These are phyloP conservation scores for Apiosordaria backusii DNA, from an alignment of 495 filamentous ascomycete species.

Conservation along the genomic window DNA sequence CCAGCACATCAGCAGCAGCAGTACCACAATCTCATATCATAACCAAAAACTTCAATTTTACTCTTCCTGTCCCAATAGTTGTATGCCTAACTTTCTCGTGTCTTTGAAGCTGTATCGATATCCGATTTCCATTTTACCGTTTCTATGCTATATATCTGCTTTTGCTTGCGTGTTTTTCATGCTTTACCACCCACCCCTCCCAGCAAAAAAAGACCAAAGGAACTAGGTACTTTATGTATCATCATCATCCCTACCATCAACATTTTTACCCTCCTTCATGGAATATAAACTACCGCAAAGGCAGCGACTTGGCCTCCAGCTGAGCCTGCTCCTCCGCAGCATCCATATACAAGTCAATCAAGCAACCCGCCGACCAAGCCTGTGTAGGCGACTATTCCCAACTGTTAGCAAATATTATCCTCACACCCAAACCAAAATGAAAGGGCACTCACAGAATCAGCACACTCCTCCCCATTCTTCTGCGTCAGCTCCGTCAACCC, in stretches of 20 bases:
- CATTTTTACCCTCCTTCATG: not conserved
- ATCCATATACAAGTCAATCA: slow-evolving; percentile 94
- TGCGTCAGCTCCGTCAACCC: slow-evolving; percentile 93
- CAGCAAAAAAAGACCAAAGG: not conserved
- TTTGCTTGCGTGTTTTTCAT: not conserved
- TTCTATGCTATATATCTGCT: not conserved
- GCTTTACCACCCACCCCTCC: not conserved
- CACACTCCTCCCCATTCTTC: slow-evolving; percentile 75
- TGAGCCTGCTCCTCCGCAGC: slow-evolving; percentile 52
- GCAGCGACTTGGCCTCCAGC: slow-evolving; percentile 24
- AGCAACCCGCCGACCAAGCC: slow-evolving; percentile 88
- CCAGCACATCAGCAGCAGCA: too few species aligned
- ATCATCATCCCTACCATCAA: not conserved
- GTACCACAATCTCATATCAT: too few species aligned
- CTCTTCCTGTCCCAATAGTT: too few species aligned
- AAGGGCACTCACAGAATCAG: slow-evolving; percentile 82
- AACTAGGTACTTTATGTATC: too few species aligned
- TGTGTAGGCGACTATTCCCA: slow-evolving; percentile 74
- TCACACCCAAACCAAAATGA: not conserved
- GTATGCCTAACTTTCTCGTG: too few species aligned
- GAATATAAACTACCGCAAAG: slow-evolving; percentile 3
- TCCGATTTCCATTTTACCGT: not conserved
- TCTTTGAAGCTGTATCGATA: not conserved
- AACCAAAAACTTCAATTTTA: too few species aligned
- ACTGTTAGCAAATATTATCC: slow-evolving; percentile 17